Conservation (phyloP, 2,329 filamentous ascomycete genomes). For the Tolypocladium tropicale region DNA sequence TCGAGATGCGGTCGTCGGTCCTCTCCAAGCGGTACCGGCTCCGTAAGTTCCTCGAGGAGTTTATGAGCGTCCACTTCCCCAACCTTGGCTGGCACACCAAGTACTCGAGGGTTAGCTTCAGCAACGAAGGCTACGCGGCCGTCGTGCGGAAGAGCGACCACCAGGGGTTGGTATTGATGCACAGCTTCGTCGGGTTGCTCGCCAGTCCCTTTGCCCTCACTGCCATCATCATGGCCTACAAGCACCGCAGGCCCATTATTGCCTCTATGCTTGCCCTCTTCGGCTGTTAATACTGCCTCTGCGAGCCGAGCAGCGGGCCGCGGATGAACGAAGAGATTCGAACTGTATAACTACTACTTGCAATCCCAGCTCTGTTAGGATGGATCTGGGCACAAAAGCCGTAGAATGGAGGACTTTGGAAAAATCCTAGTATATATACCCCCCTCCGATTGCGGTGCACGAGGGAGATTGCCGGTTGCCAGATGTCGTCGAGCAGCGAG, state of each 20-base stretch:
- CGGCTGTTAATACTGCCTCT: neutral
- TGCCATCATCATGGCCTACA: conserved; percentile 14
- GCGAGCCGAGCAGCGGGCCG: neutral
- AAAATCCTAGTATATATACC: neutral
- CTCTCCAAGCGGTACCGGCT: conserved; percentile 66
- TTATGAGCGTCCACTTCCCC: conserved; percentile 65
- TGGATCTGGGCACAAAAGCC: neutral
- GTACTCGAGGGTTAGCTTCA: conserved; percentile 87
- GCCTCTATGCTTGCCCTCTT: neutral
- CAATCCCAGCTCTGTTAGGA: neutral
- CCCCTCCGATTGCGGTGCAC: neutral
- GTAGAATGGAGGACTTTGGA: neutral
- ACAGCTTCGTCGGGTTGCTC: conserved; percentile 27
- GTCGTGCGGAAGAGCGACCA: conserved; percentile 59
- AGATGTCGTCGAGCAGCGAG: neutral
- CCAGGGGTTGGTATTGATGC: conserved; percentile 54
- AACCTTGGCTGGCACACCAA: conserved; percentile 81
- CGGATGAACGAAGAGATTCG: neutral
- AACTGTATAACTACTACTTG: neutral
- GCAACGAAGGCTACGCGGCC: conserved; percentile 82
- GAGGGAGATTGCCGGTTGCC: neutral
- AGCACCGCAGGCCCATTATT: conserved; percentile 12
- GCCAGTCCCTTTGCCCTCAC: conserved; percentile 19
- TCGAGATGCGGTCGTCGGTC: conserved; percentile 86
- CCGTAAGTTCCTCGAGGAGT: conserved; percentile 81